Base-by-base conservation (phyloP, 371 early-diverging fungal genomes). In the Mortierella sp. region DNA sequence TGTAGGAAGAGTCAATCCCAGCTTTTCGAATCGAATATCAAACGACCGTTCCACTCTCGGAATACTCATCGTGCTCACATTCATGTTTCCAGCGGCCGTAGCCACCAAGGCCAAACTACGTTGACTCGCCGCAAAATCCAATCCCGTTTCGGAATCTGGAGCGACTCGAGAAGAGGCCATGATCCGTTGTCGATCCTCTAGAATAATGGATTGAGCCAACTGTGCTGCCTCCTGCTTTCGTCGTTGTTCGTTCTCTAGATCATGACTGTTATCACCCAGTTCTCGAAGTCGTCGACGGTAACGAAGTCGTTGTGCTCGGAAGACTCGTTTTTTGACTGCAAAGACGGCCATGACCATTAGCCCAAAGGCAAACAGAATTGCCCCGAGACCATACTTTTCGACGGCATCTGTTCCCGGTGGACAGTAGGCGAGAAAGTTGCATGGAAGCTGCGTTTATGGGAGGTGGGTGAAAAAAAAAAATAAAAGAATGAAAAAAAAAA, bases 21-120 rank as follows among this genome's bases (percentile, higher is more conserved):
- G 60, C 50, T 86, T 72, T 23, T 84, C 85, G 66, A 91, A 91
- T 51, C 84, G 76, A 66, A 88, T 84, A 53, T 89, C 84, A 62
- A 85, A 84, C 0, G 68, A 74, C 44, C 70, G 62, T 47, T 71
- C 80, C 6, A 68, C 72, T 5, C 69, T 68, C 19, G 79, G 69
- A 23, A 77, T 62, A 18, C 61, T 69, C 70, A 72, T 72, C 6
- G 69, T 66, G 53, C 72, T 74, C 21, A 50, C 76, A 50, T 76
- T 71, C 71, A 60, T 71, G n/a, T 75, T 70, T 25, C 66, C 66
- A 28, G 66, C 59, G 7, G 66, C 70, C 12, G 66, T 63, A 2
- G 53, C 66, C 4, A 66, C 66, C 37, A 75, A 19, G 12, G 72
- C 71, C 46, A 76, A 46, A 44, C 68, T 67, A 16, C 71, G 71